These are phyloP conservation scores for Trypanosoma boissoni DNA, from an alignment of 208 protist species.

Conservation along the genomic window DNA sequence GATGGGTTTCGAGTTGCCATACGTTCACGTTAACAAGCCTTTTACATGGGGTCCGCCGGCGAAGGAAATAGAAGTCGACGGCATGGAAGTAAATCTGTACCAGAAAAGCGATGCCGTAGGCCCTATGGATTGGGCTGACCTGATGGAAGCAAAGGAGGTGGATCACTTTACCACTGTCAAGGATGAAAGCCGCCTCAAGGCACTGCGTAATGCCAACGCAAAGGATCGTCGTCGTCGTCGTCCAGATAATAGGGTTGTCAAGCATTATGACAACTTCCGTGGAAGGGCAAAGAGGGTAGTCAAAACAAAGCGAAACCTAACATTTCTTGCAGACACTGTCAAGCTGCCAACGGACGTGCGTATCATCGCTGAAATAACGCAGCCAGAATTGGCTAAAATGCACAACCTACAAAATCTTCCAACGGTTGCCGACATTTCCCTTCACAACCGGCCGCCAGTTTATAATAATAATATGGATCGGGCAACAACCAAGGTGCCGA, in stretches of 20 bases:
- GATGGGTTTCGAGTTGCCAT: slow-evolving; percentile 80
- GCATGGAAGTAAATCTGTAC: slow-evolving; percentile 55
- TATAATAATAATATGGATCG: slow-evolving; percentile 66
- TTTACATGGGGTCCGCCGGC: slow-evolving; percentile 82
- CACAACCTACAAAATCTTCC: slow-evolving; percentile 20
- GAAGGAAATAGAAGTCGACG: slow-evolving; percentile 67
- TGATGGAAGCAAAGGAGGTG: slow-evolving; percentile 30
- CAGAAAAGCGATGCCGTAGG: slow-evolving; percentile 53
- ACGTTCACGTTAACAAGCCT: slow-evolving; percentile 64
- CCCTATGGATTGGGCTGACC: slow-evolving; percentile 52
- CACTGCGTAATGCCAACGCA: slow-evolving; percentile 48
- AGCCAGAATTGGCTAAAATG: slow-evolving; percentile 40
- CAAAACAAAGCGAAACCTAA: slow-evolving; percentile 33
- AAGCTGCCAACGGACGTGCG: slow-evolving; percentile 28
- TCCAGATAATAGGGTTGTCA: slow-evolving; percentile 22
- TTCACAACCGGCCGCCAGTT: slow-evolving; percentile 52
- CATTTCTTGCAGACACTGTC: slow-evolving; percentile 41
- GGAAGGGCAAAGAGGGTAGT: slow-evolving; percentile 9
- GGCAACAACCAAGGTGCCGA: slow-evolving; percentile 34
- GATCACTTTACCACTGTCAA: slow-evolving; percentile 57
- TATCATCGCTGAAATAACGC: slow-evolving; percentile 30
- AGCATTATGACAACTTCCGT: slow-evolving; percentile 18
- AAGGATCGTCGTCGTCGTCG: slow-evolving; percentile 28
- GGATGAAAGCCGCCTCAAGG: slow-evolving; percentile 67
- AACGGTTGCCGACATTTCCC: slow-evolving; percentile 41